Evolutionary conservation across 2,329 filamentous ascomycete genomes (phyloP), one percentile per base, ranked within the genome.

Genomic region (Alternaria tenuissima): DNA sequence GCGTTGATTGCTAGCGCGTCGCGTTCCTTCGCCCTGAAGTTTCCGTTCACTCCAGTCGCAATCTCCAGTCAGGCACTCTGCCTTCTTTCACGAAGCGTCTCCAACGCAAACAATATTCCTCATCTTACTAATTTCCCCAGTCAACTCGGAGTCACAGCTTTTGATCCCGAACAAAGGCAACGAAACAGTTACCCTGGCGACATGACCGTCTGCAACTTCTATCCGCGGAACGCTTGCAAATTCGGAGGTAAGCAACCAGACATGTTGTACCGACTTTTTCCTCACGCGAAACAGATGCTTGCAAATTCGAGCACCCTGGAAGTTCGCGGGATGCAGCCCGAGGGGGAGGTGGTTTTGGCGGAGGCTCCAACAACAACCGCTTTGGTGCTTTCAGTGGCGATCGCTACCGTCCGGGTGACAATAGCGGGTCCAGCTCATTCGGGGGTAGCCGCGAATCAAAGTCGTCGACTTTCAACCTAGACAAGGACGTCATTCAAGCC

Each of bases 141-240:
- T 55, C 46, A 61, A 39, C 61, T 63, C 24, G 53, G 53, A 46
- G 38, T 44, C 1, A 41, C 61, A 51, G 7, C 18, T n/a, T 7
- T 44, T 46, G 18, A 38, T 14, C 36, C 44, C 4, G 16, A 24
- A 26, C 24, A 53, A 12, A 5, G 41, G 26, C 22, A 1, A 41
- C 34, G 26, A 12, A 22, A 58, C 36, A 46, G 34, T 49, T 51
- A 57, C 41, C 26, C 26, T 22, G 20, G 43, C 49, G 52, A 55
- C 43, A 80, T 83, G 82, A 71, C 74, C 30, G 73, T 90, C 57
- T 92, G 90, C 81, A 84, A 78, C 64, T 92, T 86, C 76, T 92
- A 83, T 71, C 84, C 85, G 73, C 84, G 88, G 74, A 89, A 89
- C 43, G 83, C 82, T 63, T 93, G 90, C 81, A 86, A 81, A 70